A percentile compares a stretch with the other conserved stretches of the same genome.
These are phyloP conservation scores for Quercus ilex DNA, from an alignment of 306 rosid genomes.

Conservation along the genomic window DNA sequence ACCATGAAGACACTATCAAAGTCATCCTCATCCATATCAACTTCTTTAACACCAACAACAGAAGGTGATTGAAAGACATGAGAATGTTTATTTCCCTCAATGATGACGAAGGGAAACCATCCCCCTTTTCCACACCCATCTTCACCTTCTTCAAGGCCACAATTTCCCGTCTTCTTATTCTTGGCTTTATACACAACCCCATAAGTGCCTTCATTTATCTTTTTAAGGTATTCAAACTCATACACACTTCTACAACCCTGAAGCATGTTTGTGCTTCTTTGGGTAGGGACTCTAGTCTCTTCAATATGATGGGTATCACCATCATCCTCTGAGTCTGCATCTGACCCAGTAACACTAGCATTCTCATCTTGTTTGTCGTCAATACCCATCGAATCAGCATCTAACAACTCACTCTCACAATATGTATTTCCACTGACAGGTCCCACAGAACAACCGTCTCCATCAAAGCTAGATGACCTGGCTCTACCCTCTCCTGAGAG, in stretches of 20 bases:
- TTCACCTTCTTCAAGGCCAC: constrained; percentile 94
- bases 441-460: constrained; percentile 23
- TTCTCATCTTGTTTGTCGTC: constrained; percentile 22
- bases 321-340: constrained; percentile 34
- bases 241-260: constrained; percentile 71
- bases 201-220: constrained; percentile 93
- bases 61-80: constrained; percentile 71
- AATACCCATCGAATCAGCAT: not conserved
- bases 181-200: constrained; percentile 91
- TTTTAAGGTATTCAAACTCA: constrained; percentile 77
- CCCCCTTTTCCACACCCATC: constrained; percentile 62
- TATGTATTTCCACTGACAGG: constrained; percentile 22
- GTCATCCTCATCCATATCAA: constrained; percentile 70
- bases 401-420: constrained; percentile 22
- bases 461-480: constrained; percentile 38
- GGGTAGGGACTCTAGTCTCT: constrained; percentile 18
- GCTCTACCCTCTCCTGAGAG: constrained; percentile 35
- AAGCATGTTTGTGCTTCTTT: constrained; percentile 57
- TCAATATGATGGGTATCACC: constrained; percentile 9
- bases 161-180: constrained; percentile 76
- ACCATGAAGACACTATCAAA: constrained; percentile 81
- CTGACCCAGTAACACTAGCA: constrained; percentile 11
- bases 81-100: constrained; percentile 96
- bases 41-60: constrained; percentile 85
- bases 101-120: constrained; percentile 79